Conservation (phyloP, 106 monocot species). For the Allium fistulosum region DNA sequence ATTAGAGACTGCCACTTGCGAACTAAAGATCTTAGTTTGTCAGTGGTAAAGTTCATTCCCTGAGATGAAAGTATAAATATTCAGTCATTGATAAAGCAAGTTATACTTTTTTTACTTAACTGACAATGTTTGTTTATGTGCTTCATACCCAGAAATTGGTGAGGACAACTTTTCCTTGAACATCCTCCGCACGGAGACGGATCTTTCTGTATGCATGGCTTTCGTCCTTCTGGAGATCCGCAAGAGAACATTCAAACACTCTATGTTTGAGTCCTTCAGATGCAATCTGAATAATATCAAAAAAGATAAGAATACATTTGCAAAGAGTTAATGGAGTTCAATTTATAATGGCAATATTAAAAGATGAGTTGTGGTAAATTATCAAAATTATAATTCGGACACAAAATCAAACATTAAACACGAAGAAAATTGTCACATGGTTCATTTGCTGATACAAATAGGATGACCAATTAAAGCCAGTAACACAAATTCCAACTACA, state of each 20-base stretch:
- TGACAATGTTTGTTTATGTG: neutral
- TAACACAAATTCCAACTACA: too few species aligned
- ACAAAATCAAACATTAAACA: neutral
- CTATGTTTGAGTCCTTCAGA: slow-evolving; percentile 88
- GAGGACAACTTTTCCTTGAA: slow-evolving; percentile 87
- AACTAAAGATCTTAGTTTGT: slow-evolving; percentile 75
- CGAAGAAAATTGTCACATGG: too few species aligned
- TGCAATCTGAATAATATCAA: slow-evolving; percentile 34
- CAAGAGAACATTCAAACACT: slow-evolving; percentile 74
- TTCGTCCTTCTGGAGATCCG: slow-evolving; percentile 85
- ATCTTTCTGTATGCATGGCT: slow-evolving; percentile 91
- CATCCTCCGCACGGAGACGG: slow-evolving; percentile 70
- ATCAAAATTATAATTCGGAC: neutral
- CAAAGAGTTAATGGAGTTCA: neutral
- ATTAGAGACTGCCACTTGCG: slow-evolving; percentile 89
- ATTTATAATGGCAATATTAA: neutral
- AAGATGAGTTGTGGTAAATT: neutral
- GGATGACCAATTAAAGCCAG: too few species aligned
- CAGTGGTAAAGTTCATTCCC: slow-evolving; percentile 88
- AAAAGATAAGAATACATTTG: neutral
- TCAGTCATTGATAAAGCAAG: neutral
- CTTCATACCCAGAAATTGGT: slow-evolving; percentile 86
- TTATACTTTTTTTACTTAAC: neutral
- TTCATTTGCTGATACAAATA: too few species aligned
- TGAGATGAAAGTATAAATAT: slow-evolving; percentile 7